Evolutionary conservation across 192 early-diverging fungal species (phyloP).

Genomic region (Linnemannia schmuckeri): DNA sequence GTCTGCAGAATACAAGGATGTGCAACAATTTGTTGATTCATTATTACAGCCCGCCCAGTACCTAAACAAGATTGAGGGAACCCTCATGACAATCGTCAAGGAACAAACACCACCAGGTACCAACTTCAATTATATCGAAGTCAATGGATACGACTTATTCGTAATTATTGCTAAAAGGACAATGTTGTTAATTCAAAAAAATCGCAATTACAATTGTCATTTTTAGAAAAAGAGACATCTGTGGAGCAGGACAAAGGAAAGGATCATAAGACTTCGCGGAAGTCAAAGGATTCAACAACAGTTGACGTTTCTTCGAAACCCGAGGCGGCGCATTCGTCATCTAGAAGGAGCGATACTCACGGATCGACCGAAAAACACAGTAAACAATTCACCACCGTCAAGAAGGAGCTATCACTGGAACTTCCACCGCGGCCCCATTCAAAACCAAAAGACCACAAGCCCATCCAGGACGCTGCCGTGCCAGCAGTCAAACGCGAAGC

Average conservation of each 20-base stretch:
- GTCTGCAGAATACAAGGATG: conserved; percentile 52
- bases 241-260: conserved; percentile 14
- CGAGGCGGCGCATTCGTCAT: neutral
- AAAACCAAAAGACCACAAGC: conserved; percentile 8
- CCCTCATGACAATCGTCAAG: conserved; percentile 43
- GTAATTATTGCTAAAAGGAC: neutral
- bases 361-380: conserved; percentile 7
- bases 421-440: conserved; percentile 34
- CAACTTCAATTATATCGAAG: neutral
- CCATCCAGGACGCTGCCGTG: neutral
- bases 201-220: neutral
- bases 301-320: neutral
- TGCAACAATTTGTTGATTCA: conserved; percentile 51
- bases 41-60: conserved; percentile 46
- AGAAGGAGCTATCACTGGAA: conserved; percentile 17
- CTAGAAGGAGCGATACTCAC: neutral
- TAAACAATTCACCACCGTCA: conserved; percentile 2
- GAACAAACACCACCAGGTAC: conserved; percentile 45
- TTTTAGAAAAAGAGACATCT: conserved; percentile 19
- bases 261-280: conserved; percentile 9
- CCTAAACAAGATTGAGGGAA: conserved; percentile 48
- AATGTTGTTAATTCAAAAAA: neutral
- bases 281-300: conserved; percentile 8
- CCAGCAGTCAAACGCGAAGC: conserved; percentile 14
- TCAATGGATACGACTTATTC: neutral